Evolutionary conservation across 1,284 basidiomycete species (phyloP), one percentile per base, ranked within the genome.

Genomic region (Ganoderma resinaceum): DNA sequence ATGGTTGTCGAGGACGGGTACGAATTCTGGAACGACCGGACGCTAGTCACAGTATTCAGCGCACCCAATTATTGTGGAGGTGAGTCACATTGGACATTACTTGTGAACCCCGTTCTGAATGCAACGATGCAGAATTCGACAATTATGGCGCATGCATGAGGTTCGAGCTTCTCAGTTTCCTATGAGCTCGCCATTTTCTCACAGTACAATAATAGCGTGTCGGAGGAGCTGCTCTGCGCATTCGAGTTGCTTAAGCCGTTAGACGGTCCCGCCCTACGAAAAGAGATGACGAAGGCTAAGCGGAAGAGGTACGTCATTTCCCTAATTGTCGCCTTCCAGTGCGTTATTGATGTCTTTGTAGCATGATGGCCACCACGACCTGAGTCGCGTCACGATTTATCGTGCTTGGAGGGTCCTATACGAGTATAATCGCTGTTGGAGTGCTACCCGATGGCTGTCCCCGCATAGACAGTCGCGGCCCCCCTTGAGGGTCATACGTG

Each of bases 1-100:
- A 99, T 99, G 98, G 98, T 99, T 46, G 98, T 99, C 65, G 98
- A 99, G 80, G 95, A 97, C 78, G 98, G 97, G 2, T 99, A 99
- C 79, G 98, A 99, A 84, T 99, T 99, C 79, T 99, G 98, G 95
- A 99, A 99, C 78, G 98, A 99, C 77, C 88, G 98, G 71, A 99
- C 97, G 64, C 83, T 99, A 73, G 98, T 99, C 59, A 99, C 98
- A 0, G 96, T 99, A 61, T 99, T 99, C 82, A 97, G 95, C 74
- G 98, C 98, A 65, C 96, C 96, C 11, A 98, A 98, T 78, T 98
- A 98, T 77, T 98, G 96, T 78, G 96, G 95, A 82, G 97, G 97
- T 97, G 76, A 83, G 92, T 85, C 58, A 67, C 67, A 49, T 16
- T 65, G 26, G 40, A 61, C 29, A n/a, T 33, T 43, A 53, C 62